These are phyloP conservation scores for Penicillium expansum DNA, from an alignment of 2,329 filamentous ascomycete species.

Conservation along the genomic window DNA sequence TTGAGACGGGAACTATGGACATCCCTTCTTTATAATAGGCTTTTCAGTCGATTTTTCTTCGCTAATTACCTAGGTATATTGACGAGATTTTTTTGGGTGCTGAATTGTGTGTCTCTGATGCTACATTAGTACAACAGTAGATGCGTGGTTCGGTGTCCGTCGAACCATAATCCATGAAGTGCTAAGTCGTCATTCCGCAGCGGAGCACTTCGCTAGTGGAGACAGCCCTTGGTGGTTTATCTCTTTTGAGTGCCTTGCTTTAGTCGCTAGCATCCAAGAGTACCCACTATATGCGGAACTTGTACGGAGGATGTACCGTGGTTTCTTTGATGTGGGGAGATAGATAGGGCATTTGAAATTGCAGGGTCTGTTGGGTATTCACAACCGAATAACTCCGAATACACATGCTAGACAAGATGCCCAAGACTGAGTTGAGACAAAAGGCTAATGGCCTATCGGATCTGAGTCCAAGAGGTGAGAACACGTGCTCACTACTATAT, in stretches of 20 bases:
- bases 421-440: background rate
- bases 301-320: background rate
- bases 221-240: background rate
- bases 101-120: background rate
- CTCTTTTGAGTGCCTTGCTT: slow-evolving; percentile 2
- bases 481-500: background rate
- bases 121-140: background rate
- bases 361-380: background rate
- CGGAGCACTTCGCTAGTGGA: background rate
- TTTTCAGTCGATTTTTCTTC: background rate
- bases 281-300: background rate
- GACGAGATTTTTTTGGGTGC: background rate
- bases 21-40: background rate
- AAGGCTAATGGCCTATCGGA: slow-evolving; percentile 2
- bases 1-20: background rate
- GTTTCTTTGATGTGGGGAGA: background rate
- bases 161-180: background rate
- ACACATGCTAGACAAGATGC: background rate
- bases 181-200: background rate
- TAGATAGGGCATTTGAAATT: background rate
- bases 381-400: background rate
- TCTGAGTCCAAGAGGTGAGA: background rate
- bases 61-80: background rate
- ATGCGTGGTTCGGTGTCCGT: background rate
- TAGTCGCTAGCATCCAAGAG: background rate